Conservation (phyloP, 2,329 filamentous ascomycete genomes). For the Fusarium tupiense region DNA sequence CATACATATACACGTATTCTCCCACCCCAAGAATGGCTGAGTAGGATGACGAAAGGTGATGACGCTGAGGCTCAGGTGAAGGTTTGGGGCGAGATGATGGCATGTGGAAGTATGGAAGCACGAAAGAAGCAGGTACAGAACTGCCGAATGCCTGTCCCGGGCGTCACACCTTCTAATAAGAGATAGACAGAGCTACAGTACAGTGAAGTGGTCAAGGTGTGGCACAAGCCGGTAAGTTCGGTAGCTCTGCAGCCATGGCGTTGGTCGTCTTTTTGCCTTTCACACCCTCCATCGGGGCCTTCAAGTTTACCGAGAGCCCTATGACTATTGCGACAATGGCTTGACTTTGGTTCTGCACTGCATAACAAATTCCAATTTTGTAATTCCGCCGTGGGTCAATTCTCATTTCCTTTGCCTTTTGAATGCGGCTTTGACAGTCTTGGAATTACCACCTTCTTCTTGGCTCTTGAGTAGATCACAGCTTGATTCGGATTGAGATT, state of each 20-base stretch:
- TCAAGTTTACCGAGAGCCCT: slow-evolving; percentile 20
- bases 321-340: background rate
- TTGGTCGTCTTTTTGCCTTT: background rate
- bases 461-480: slow-evolving; percentile 11
- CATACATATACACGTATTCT: background rate
- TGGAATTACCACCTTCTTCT: background rate
- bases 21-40: slow-evolving; percentile 13
- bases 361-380: background rate
- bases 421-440: slow-evolving; percentile 16
- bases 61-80: background rate
- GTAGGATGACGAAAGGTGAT: slow-evolving; percentile 28
- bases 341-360: background rate
- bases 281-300: slow-evolving; percentile 29
- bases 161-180: background rate
- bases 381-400: slow-evolving; percentile 1
- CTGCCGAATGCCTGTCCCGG: slow-evolving; percentile 28
- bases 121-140: slow-evolving; percentile 32
- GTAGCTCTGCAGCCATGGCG: background rate
- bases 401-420: slow-evolving; percentile 14
- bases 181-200: background rate
- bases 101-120: slow-evolving; percentile 21
- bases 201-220: background rate
- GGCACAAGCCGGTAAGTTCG: slow-evolving; percentile 20
- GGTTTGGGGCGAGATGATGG: background rate
- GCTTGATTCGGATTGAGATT: slow-evolving; percentile 3